phyloP scores from a whole-genome alignment of 768 basidiomycete genomes.

The Hypholoma sublateritium region DNA sequence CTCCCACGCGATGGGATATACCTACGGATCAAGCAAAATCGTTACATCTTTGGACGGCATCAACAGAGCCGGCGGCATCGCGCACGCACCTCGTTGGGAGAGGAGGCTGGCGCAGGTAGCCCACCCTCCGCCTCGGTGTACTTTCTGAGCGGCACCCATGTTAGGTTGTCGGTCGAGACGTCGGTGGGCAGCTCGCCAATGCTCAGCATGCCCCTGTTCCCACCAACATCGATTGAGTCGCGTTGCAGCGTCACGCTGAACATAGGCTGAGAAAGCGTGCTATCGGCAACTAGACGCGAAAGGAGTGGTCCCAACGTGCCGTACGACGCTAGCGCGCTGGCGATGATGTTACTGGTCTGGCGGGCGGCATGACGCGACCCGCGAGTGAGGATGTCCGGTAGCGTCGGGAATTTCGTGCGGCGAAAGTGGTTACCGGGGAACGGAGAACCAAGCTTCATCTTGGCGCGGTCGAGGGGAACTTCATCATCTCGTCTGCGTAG shows the following conservation, averaged over 20 bases:
- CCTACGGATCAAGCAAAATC: slow-evolving; percentile 28
- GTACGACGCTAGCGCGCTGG: slow-evolving; percentile 38
- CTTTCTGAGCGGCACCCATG: slow-evolving; percentile 62
- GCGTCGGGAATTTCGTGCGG: slow-evolving; percentile 27
- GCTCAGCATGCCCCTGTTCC: slow-evolving; percentile 63
- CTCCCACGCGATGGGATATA: slow-evolving; percentile 72
- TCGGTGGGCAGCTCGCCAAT: slow-evolving; percentile 63
- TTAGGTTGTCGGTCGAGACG: slow-evolving; percentile 47
- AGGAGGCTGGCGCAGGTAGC: slow-evolving; percentile 51
- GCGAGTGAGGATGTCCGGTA: slow-evolving; percentile 18
- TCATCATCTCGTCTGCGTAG: slow-evolving; percentile 4
- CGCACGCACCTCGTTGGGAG: slow-evolving; percentile 56
- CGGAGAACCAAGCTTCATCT: slow-evolving; percentile 23
- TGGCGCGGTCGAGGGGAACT: slow-evolving; percentile 3
- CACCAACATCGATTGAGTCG: slow-evolving; percentile 65
- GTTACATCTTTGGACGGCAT: no score
- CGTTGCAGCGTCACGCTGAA: slow-evolving; percentile 67
- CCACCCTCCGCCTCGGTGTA: slow-evolving; percentile 57
- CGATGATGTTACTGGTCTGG: slow-evolving; percentile 14
- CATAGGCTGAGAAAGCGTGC: slow-evolving; percentile 40
- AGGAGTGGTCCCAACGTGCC: slow-evolving; percentile 43
- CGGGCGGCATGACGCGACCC: slow-evolving; percentile 11
- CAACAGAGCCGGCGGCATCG: no score
- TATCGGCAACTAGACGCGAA: slow-evolving; percentile 41
- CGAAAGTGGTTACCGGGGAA: slow-evolving; percentile 24